A percentile compares a stretch with the other conserved stretches of the same genome.
Evolutionary conservation across 2,329 filamentous ascomycete species (phyloP).

Genomic region (Aspergillus sergii): DNA sequence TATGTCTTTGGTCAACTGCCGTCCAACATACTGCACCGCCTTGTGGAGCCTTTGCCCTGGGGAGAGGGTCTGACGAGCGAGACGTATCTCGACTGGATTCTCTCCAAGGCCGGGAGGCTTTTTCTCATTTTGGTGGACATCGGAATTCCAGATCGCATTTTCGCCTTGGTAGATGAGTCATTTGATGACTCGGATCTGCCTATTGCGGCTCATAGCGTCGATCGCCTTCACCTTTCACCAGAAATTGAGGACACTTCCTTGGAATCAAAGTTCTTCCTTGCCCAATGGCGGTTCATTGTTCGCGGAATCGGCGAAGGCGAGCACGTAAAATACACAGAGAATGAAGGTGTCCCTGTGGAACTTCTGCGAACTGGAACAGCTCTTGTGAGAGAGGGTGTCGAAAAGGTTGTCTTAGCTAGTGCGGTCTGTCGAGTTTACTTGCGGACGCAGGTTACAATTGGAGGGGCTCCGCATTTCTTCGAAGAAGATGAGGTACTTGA

Average conservation of each 20-base stretch:
- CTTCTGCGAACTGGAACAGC: constrained; percentile 47
- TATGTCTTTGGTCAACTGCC: constrained; percentile 42
- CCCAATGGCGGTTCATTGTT: constrained; percentile 62
- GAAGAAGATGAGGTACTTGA: constrained; percentile 43
- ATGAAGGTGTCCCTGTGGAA: constrained; percentile 63
- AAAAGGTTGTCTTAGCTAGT: constrained; percentile 45
- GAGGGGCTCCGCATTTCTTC: constrained; percentile 39
- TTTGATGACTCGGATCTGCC: constrained; percentile 66
- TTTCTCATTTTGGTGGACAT: constrained; percentile 63
- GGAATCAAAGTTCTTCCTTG: constrained; percentile 60
- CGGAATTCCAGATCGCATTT: constrained; percentile 65
- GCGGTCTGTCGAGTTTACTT: constrained; percentile 37
- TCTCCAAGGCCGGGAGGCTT: constrained; percentile 58
- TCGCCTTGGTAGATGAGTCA: constrained; percentile 61
- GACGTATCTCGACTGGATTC: constrained; percentile 65
- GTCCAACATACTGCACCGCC: constrained; percentile 38
- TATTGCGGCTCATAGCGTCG: constrained; percentile 57
- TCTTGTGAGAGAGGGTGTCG: constrained; percentile 41
- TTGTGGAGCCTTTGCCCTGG: constrained; percentile 43
- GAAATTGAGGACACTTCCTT: constrained; percentile 48
- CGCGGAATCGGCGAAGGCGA: constrained; percentile 57
- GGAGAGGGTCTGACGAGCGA: constrained; percentile 51
- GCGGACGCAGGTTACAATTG: constrained; percentile 42
- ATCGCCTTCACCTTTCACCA: constrained; percentile 55
- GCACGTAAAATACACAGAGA: constrained; percentile 60